phyloP scores from a whole-genome alignment of 2,329 filamentous ascomycete genomes.

The Xylariomycetidae sp. region DNA sequence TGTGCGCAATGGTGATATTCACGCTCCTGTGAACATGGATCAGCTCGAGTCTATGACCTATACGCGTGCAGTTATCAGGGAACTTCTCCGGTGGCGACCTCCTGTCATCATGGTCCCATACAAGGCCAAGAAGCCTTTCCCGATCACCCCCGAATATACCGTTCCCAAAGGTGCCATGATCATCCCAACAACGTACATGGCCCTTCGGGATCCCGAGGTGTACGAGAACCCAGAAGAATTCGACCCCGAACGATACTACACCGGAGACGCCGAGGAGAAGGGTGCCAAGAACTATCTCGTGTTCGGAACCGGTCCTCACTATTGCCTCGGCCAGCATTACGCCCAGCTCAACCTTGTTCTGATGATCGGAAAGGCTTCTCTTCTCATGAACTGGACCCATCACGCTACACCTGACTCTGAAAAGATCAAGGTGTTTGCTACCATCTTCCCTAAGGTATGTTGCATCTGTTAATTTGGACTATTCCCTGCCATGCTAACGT shows the following conservation, averaged over 20 bases:
- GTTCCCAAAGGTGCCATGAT: slow-evolving; percentile 93
- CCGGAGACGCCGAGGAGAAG: slow-evolving; percentile 80
- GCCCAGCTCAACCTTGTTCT: slow-evolving; percentile 84
- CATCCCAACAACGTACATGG: slow-evolving; percentile 84
- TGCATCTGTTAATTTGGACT: no score
- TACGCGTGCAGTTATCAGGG: slow-evolving; percentile 86
- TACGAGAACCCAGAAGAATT: slow-evolving; percentile 87
- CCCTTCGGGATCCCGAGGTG: slow-evolving; percentile 86
- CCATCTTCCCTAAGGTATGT: slow-evolving; percentile 91
- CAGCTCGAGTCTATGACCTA: slow-evolving; percentile 84
- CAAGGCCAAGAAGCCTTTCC: slow-evolving; percentile 90
- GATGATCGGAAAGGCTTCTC: slow-evolving; percentile 84
- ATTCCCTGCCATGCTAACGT: slow-evolving; percentile 26
- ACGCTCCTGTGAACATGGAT: slow-evolving; percentile 71
- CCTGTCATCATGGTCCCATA: slow-evolving; percentile 98
- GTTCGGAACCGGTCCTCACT: slow-evolving; percentile 92
- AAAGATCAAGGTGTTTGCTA: slow-evolving; percentile 97
- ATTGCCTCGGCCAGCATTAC: slow-evolving; percentile 92
- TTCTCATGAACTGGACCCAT: slow-evolving; percentile 87
- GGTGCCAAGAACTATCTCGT: slow-evolving; percentile 93
- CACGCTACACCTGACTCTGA: slow-evolving; percentile 78
- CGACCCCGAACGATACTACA: slow-evolving; percentile 88
- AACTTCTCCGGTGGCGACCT: slow-evolving; percentile 88
- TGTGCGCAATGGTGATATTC: slow-evolving; percentile 68
- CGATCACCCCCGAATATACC: slow-evolving; percentile 83